A percentile compares a stretch with the other conserved stretches of the same genome.
These are phyloP conservation scores for Boletus subcaerulescens DNA, from an alignment of 768 basidiomycete genomes.

Conservation along the genomic window DNA sequence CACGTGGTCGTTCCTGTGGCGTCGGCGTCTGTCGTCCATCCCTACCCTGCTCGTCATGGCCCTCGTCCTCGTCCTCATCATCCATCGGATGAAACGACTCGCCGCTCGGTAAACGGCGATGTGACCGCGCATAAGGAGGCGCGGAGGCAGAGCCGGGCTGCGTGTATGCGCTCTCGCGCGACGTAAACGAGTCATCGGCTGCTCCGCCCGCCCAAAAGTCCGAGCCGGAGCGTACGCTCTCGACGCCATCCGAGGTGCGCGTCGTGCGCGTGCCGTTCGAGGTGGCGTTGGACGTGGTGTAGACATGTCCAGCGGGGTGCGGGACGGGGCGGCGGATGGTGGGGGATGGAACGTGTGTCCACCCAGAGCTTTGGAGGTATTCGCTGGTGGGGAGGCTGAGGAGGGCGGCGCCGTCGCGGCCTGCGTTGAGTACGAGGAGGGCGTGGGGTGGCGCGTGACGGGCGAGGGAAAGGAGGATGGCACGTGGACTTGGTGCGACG, in stretches of 20 bases:
- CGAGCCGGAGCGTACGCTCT: conserved; percentile 62
- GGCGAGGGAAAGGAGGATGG: conserved; percentile 72
- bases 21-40: conserved; percentile 25
- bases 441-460: conserved; percentile 68
- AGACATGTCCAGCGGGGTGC: conserved; percentile 14
- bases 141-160: background rate
- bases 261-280: conserved; percentile 14
- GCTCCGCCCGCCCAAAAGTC: conserved; percentile 65
- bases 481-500: conserved; percentile 60
- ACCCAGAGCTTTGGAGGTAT: conserved; percentile 83
- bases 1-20: background rate
- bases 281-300: conserved; percentile 14
- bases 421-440: conserved; percentile 80
- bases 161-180: conserved; percentile 18
- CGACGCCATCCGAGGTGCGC: conserved; percentile 28
- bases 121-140: conserved; percentile 1
- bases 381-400: conserved; percentile 80
- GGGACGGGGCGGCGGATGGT: background rate
- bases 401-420: conserved; percentile 74
- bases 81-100: conserved; percentile 35
- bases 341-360: conserved; percentile 40
- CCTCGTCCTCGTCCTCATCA: conserved; percentile 25
- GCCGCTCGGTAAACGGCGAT: conserved; percentile 16
- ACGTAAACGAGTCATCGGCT: conserved; percentile 15
- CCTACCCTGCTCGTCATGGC: conserved; percentile 4